phyloP scores from a whole-genome alignment of 2,329 filamentous ascomycete species.

The Botryotinia calthae region DNA sequence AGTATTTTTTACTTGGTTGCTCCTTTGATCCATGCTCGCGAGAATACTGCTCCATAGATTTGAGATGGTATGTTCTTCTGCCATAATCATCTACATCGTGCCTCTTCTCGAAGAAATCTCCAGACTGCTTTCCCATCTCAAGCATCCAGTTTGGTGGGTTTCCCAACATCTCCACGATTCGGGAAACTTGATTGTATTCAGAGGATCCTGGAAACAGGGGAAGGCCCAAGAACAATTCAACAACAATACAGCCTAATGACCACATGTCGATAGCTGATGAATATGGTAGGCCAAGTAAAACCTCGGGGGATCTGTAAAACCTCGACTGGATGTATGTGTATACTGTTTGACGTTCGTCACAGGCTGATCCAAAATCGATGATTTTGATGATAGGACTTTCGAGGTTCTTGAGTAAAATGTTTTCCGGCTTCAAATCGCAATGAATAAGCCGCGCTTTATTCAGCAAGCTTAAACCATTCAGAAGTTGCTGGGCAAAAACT shows the following conservation, averaged over 20 bases:
- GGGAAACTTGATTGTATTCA: conserved; percentile 96
- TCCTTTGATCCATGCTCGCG: conserved; percentile 95
- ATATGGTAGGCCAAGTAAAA: conserved; percentile 91
- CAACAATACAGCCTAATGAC: conserved; percentile 97
- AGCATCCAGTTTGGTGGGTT: conserved; percentile 98
- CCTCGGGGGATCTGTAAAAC: conserved; percentile 96
- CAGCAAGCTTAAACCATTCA: conserved; percentile 86
- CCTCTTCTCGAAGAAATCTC: conserved; percentile 93
- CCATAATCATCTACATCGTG: conserved; percentile 84
- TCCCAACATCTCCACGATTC: conserved; percentile 97
- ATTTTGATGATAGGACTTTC: conserved; percentile 99
- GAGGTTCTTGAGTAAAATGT: conserved; percentile 95
- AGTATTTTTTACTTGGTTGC: conserved; percentile 99
- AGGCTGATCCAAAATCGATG: conserved; percentile 98
- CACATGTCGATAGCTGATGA: conserved; percentile 99
- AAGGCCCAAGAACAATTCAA: conserved; percentile 92
- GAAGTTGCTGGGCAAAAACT: conserved; percentile 93
- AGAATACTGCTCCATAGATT: conserved; percentile 97
- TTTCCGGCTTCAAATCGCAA: conserved; percentile 97
- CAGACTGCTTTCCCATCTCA: conserved; percentile 96
- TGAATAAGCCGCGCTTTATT: conserved; percentile 98
- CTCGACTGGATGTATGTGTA: conserved; percentile 99
- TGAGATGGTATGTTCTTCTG: conserved; percentile 83
- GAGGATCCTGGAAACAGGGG: conserved; percentile 96
- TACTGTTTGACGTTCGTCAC: conserved; percentile 95